phyloP scores from a whole-genome alignment of 108 stramenopile species.

The Cyclotella choctawhatcheeana region DNA sequence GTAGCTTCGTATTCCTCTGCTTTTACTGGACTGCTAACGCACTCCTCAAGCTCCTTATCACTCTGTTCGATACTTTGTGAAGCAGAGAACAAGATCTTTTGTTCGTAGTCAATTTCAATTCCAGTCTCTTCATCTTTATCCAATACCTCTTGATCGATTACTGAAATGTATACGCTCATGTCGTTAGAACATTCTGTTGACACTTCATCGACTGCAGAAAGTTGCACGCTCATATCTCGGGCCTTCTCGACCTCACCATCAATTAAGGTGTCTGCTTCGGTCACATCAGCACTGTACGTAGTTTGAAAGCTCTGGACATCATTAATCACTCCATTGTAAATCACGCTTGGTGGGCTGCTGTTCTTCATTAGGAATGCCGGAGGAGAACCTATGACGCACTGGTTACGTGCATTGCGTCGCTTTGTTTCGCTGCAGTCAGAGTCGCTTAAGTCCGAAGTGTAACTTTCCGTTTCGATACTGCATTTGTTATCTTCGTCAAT shows the following conservation, averaged over 20 bases:
- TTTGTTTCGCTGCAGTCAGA: slow-evolving; percentile 1
- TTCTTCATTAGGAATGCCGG: slow-evolving; percentile 2
- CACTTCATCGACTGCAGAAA: neutral
- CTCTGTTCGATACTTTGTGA: neutral
- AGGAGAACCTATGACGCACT: neutral
- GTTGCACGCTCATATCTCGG: too few relatives aligned
- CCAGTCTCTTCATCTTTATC: neutral
- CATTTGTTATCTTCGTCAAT: too few relatives aligned
- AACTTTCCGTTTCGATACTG: too few relatives aligned
- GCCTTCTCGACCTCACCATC: neutral
- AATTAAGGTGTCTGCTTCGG: neutral
- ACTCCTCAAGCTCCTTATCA: neutral
- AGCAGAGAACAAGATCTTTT: neutral
- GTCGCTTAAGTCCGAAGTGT: too few relatives aligned
- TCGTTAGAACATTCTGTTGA: neutral
- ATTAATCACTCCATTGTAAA: neutral
- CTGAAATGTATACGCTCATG: neutral
- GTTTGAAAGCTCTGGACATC: neutral
- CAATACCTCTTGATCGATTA: too few relatives aligned
- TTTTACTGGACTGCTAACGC: neutral
- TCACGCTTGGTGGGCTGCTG: neutral
- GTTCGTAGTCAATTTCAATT: neutral
- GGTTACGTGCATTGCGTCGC: neutral
- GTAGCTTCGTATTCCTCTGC: neutral
- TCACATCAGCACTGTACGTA: neutral